Base-by-base conservation (phyloP, 768 basidiomycete genomes). In the Suillus discolor region DNA sequence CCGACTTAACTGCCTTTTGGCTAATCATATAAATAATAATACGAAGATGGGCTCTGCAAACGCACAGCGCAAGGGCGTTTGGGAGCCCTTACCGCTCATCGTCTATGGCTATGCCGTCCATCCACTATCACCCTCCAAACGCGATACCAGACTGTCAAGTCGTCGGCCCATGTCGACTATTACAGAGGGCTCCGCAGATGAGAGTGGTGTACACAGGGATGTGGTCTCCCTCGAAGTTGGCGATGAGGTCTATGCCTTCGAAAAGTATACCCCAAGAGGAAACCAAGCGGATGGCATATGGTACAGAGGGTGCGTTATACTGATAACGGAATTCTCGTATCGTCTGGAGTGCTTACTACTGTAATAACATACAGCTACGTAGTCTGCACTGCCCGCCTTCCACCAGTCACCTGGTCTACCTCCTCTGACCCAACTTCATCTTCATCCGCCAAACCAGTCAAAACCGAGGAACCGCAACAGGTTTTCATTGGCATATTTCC, bases 171-270 rank as follows among this genome's bases (percentile, higher is more conserved):
- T 77, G 69, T 82, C 84, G 36, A 78, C 78, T 3, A 81, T 79
- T 61, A 84, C 83, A 4, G 83, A 84, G 62, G 77, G 68, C 25
- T 82, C 84, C 3, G 83, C 84, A 23, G 89, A 89, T 62, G 90
- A 91, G 49, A 83, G 87, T 44, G 80, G 84, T 47, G 83, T 86
- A 0, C 84, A 89, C 79, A 83, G 87, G 62, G 92, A 93, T 67
- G 89, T 93, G 28, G 93, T 94, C 41, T 85, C 90, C 7, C 85
- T 99, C 64, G 96, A 97, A 70, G 91, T 98, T 36, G 97, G 97
- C 57, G 96, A 97, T 77, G 96, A 98, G 74, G 89, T 99, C 41
- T 98, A 98, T 78, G 95, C 96, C 20, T 98, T 98, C 72, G 97
- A 99, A 80, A 90, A 90, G 74, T 96, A 95, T 76, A 89, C 84